Evolutionary conservation across 257 asterid species (phyloP), one percentile per base, ranked within the genome.

Genomic region (Fraxinus pennsylvanica): DNA sequence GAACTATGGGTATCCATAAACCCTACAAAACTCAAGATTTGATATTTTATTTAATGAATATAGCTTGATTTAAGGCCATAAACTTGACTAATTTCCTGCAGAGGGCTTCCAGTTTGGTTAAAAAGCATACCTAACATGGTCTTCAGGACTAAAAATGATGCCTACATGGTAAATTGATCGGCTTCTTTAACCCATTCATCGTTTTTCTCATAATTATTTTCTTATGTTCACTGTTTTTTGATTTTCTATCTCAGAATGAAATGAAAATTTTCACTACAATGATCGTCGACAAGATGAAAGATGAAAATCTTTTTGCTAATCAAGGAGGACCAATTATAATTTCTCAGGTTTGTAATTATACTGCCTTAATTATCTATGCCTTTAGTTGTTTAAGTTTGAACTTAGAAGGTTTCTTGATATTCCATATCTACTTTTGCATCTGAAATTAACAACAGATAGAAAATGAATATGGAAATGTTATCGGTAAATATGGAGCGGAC

Each of bases 51-150:
- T 5, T 3, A 5, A 22, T 74, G 3, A n/a, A 19, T 43, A 50
- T 43, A 41, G 25, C 65, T 17, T 72, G 1, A 57, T 59, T 38
- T 41, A 72, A 17, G 65, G 25, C 27, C 9, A 63, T 2, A 12
- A 35, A 27, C 50, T 69, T 71, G 32, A 38, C 50, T 13, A 8
- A 3, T 73, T 19, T 27, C 41, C 38, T 57, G 4, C 83, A 88
- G 90, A 30, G 91, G 91, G 0, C 66, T 88, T 52, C 91, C 91
- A 5, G 85, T 82, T 9, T 88, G 91, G 91, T 52, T 88, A 78
- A 76, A 84, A 71, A 86, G 82, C 63, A 68, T 81, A 29, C 82
- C 70, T 14, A 75, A 82, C 70, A 73, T 82, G 30, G 66, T 82
- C 32, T 72, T 88, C 66, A 82, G 91, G 78, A 88, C 88, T 3